Base-by-base conservation (phyloP, 257 asterid genomes). In the Galeopsis tetrahit region DNA sequence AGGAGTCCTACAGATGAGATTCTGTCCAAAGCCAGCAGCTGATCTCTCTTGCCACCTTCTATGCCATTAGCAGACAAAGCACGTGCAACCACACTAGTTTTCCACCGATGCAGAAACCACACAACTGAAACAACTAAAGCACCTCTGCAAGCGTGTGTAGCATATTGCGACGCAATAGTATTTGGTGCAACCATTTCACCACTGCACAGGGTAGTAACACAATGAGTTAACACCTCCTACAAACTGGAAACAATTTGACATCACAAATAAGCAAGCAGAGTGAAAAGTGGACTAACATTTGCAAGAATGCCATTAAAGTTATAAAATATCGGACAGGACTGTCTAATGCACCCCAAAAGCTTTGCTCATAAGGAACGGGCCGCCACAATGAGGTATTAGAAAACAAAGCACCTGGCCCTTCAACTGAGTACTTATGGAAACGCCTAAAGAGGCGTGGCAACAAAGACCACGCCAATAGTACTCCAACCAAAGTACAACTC, bases 341-440 rank as follows among this genome's bases (percentile, higher is more conserved):
- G 83, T 95, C 99, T 85, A 95, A 21, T 63, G 99, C 98, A 58
- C 96, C 92, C 96, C 95, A 95, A 67, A 90, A 75, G 83, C 99
- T 92, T 68, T 81, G 82, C 80, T 95, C 98, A 56, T 95, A 95
- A 69, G 99, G 84, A 64, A 90, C 96, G 0, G 92, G 85, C 7
- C 87, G 87, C 94, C 89, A 89, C 66, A 89, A 15, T 0, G 93
- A 79, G 79, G 83, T 85, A 58, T 79, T 77, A 66, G 86, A 72
- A 42, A 94, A 69, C 83, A 91, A 71, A 73, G 84, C 60, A 55
- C 89, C 95, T 0, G 96, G 92, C 10, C 97, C 96, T 83, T 84
- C 82, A 38, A 76, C 80, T 0, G 96, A 82, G 75, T 85, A 87
- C 73, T 74, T 82, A 67, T 95, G 95, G 69, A 92, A 83, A 71